A percentile compares a stretch with the other conserved stretches of the same genome.
Conservation (phyloP, 345 rosid genomes). For the Hypericum androsaemum region DNA sequence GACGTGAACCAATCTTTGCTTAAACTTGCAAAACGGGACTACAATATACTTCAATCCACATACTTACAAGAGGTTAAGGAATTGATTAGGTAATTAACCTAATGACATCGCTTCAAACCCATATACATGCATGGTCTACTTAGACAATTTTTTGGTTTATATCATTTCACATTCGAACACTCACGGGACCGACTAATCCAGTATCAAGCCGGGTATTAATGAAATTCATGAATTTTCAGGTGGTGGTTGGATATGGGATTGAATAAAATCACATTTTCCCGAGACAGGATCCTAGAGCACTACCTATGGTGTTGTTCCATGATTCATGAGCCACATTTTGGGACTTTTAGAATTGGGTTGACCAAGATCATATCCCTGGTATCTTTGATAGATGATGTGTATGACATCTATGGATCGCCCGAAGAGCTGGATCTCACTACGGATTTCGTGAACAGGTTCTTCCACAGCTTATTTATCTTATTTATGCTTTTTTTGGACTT, state of each 20-base stretch:
- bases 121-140: too few relatives aligned
- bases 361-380: conserved; percentile 7
- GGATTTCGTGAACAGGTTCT: conserved; percentile 13
- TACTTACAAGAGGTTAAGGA: conserved; percentile 35
- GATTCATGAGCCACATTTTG: conserved; percentile 13
- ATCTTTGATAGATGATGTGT: conserved; percentile 11
- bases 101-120: too few relatives aligned
- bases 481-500: too few relatives aligned
- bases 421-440: conserved; percentile 21
- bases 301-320: conserved; percentile 7
- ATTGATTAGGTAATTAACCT: conserved; percentile 26
- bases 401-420: conserved; percentile 7
- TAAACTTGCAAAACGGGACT: conserved; percentile 37
- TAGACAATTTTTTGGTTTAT: too few relatives aligned
- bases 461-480: too few relatives aligned
- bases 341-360: background rate
- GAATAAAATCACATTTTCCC: too few relatives aligned
- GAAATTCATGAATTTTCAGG: too few relatives aligned
- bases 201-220: too few relatives aligned
- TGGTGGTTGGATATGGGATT: too few relatives aligned
- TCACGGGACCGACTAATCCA: too few relatives aligned
- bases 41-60: conserved; percentile 27
- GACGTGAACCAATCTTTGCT: conserved; percentile 23
- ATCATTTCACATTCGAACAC: too few relatives aligned
- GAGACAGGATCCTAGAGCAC: too few relatives aligned